Conservation (phyloP, 1,284 basidiomycete genomes). For the Rhodotorula sp. region DNA sequence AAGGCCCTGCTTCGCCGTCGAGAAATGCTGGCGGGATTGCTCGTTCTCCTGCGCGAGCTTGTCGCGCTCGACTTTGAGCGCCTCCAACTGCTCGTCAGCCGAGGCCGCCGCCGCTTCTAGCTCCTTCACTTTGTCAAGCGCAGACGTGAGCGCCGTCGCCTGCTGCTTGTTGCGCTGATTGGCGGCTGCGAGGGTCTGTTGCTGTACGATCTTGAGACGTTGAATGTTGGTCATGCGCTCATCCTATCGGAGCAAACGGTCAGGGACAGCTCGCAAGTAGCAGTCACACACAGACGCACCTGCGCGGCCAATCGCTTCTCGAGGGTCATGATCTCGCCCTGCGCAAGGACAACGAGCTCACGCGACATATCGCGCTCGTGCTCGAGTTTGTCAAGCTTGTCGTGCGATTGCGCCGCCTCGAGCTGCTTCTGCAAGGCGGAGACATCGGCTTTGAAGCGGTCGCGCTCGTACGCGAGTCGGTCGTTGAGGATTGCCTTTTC, state of each 20-base stretch:
- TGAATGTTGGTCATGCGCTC: conserved; percentile 14
- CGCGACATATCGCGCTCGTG: neutral
- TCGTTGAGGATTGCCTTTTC: too few relatives aligned
- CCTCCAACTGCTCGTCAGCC: neutral
- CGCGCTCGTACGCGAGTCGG: too few relatives aligned
- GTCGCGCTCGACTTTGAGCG: neutral
- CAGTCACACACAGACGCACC: neutral
- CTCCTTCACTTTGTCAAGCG: neutral
- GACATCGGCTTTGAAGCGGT: too few relatives aligned
- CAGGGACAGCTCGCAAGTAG: neutral
- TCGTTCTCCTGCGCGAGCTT: conserved; percentile 8
- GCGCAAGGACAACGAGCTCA: neutral
- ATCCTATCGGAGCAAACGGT: neutral
- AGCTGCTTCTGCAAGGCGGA: too few relatives aligned
- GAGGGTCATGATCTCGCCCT: conserved; percentile 6
- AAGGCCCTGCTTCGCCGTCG: neutral
- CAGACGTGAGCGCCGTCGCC: neutral
- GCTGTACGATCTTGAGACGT: conserved; percentile 14
- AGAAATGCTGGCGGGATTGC: neutral
- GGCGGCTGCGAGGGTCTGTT: conserved; percentile 21
- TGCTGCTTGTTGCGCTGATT: conserved; percentile 14
- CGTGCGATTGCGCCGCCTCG: neutral
- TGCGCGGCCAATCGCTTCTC: conserved; percentile 22
- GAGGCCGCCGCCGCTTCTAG: neutral
- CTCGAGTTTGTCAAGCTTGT: neutral